Conservation (phyloP, 2,329 filamentous ascomycete species). For the Intubia oerlemansii region DNA sequence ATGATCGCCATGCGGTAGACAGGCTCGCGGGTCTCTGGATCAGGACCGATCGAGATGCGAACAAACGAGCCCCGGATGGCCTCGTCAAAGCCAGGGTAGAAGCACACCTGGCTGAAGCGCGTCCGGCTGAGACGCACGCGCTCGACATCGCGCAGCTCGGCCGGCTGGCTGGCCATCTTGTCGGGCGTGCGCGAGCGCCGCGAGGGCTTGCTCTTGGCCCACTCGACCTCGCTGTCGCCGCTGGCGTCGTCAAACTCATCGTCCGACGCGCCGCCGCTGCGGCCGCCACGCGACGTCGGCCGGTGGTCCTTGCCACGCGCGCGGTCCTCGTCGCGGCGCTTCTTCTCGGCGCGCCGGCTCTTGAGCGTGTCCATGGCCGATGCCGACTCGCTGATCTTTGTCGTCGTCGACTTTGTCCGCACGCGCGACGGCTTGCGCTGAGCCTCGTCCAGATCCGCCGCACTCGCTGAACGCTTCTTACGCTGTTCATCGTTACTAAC, state of each 20-base stretch:
- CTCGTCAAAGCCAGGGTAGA: slow-evolving; percentile 74
- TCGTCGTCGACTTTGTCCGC: slow-evolving; percentile 43
- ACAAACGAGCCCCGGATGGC: slow-evolving; percentile 68
- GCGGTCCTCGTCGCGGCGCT: slow-evolving; percentile 40
- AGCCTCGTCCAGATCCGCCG: slow-evolving; percentile 57
- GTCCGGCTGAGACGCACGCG: slow-evolving; percentile 64
- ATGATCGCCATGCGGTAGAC: slow-evolving; percentile 79
- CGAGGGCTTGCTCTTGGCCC: slow-evolving; percentile 31
- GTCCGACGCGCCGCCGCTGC: slow-evolving; percentile 10
- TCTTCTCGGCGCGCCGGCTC: slow-evolving; percentile 39
- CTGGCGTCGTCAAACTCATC: slow-evolving; percentile 37
- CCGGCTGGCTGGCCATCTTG: slow-evolving; percentile 43
- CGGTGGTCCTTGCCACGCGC: slow-evolving; percentile 33
- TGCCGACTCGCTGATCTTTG: slow-evolving; percentile 45
- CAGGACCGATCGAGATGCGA: slow-evolving; percentile 63
- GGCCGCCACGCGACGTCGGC: slow-evolving; percentile 15
- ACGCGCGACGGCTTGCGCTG: slow-evolving; percentile 54
- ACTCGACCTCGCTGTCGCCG: slow-evolving; percentile 57
- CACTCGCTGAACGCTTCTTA: slow-evolving; percentile 60
- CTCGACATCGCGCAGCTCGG: slow-evolving; percentile 64
- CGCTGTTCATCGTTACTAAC: slow-evolving; percentile 44
- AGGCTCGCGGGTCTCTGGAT: slow-evolving; percentile 48
- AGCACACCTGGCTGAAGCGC: slow-evolving; percentile 79
- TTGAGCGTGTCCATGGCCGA: slow-evolving; percentile 52
- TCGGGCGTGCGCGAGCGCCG: slow-evolving; percentile 31